Evolutionary conservation across 1,139 yeast species (phyloP).

Genomic region (Suhomyces bribrorum): DNA sequence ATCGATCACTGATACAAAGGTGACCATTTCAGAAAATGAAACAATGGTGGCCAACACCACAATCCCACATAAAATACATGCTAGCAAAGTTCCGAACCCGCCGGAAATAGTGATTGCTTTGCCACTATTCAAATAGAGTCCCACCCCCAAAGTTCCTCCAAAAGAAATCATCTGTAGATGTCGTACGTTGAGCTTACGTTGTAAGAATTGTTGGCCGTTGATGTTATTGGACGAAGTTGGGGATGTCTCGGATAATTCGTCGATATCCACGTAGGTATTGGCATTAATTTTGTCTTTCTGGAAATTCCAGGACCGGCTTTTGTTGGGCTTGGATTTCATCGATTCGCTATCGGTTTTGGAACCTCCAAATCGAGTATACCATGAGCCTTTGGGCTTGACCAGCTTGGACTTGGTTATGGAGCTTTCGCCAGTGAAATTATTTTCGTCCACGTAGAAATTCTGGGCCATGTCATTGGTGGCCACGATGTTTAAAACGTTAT

Average conservation of each 20-base stretch:
- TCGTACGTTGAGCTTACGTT: constrained; percentile 63
- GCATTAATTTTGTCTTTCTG: constrained; percentile 8
- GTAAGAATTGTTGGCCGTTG: constrained; percentile 21
- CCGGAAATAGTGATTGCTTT: constrained; percentile 78
- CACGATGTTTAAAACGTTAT: constrained; percentile 33
- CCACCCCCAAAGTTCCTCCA: constrained; percentile 86
- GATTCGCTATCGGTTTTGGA: constrained; percentile 12
- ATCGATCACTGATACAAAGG: constrained; percentile 77
- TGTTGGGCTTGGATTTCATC: constrained; percentile 6
- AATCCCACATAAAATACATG: constrained; percentile 66
- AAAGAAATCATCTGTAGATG: constrained; percentile 82
- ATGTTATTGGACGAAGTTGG: constrained; percentile 3
- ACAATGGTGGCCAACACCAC: constrained; percentile 70
- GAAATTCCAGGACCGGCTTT: constrained; percentile 5
- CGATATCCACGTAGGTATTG: constrained; percentile 9
- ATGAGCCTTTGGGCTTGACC: constrained; percentile 16
- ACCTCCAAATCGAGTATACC: constrained; percentile 9
- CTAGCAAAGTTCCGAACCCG: constrained; percentile 76
- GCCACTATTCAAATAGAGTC: constrained; percentile 74
- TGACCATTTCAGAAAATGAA: constrained; percentile 85
- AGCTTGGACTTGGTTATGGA: constrained; percentile 3
- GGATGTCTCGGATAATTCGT: constrained; percentile 7
- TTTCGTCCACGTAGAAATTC: constrained; percentile 29
- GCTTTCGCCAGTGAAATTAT: constrained; percentile 17
- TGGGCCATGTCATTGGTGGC: constrained; percentile 30